Evolutionary conservation across 257 asterid genomes (phyloP).

Genomic region (Fraxinus anomala): DNA sequence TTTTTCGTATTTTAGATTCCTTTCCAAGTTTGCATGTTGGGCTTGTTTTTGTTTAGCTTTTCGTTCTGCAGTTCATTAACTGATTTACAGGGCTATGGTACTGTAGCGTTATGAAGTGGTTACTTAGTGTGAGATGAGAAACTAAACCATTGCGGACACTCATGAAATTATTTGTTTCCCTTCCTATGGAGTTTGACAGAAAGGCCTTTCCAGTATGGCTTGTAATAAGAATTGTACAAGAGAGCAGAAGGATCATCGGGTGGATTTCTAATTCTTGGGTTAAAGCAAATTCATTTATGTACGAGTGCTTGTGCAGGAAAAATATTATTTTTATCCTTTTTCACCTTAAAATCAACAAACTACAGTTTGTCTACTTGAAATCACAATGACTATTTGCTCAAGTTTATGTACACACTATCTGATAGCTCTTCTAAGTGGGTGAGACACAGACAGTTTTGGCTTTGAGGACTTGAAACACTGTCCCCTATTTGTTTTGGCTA

Average conservation of each 20-base stretch:
- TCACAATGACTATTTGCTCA: not conserved
- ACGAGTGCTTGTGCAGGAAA: not conserved
- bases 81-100: not conserved
- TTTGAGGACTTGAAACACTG: not conserved
- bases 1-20: not conserved
- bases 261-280: not conserved
- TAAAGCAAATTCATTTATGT: not conserved
- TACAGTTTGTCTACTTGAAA: not conserved
- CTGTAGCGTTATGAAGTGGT: not conserved
- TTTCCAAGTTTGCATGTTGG: not conserved
- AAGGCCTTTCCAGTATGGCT: not conserved
- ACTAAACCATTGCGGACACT: not conserved
- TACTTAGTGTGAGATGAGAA: not conserved
- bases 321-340: not conserved
- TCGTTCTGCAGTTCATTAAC: not conserved
- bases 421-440: not conserved
- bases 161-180: not conserved
- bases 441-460: not conserved
- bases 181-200: not conserved
- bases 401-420: not conserved
- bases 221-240: no score
- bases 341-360: not conserved
- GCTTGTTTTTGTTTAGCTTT: not conserved
- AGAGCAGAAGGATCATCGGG: not conserved
- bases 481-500: not conserved